phyloP scores from a whole-genome alignment of 495 filamentous ascomycete species.

The Hypoxylon fragiforme region DNA sequence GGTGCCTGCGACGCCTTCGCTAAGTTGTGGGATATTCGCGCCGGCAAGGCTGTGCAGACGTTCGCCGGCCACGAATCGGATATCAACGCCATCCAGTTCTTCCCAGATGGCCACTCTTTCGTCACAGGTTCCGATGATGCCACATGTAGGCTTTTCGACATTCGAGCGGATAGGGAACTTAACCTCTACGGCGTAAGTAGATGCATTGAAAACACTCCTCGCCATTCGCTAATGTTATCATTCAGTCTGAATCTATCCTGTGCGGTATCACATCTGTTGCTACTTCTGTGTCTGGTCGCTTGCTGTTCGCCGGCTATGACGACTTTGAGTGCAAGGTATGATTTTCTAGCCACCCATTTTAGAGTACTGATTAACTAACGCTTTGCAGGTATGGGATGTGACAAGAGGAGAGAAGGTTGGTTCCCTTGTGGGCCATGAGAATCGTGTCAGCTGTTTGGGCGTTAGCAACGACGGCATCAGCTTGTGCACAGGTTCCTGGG shows the following conservation, averaged over 20 bases:
- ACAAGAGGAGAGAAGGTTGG: constrained; percentile 96
- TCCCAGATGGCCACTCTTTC: constrained; percentile 98
- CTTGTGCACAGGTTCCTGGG: constrained; percentile 99
- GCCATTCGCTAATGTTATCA: constrained; percentile 23
- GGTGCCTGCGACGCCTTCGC: constrained; percentile 98
- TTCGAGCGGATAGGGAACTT: constrained; percentile 92
- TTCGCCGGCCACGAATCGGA: constrained; percentile 98
- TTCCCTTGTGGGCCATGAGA: constrained; percentile 94
- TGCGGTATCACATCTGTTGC: constrained; percentile 98
- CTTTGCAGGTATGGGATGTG: constrained; percentile 87
- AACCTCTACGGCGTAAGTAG: constrained; percentile 89
- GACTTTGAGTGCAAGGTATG: constrained; percentile 99
- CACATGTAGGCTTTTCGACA: constrained; percentile 96
- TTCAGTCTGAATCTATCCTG: constrained; percentile 91
- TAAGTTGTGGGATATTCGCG: constrained; percentile 98
- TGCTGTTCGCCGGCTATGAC: constrained; percentile 97
- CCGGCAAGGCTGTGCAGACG: constrained; percentile 97
- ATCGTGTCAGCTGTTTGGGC: constrained; percentile 96
- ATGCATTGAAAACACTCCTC: not conserved
- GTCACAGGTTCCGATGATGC: constrained; percentile 98
- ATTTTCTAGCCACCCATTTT: constrained; percentile 16
- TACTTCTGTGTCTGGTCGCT: constrained; percentile 93
- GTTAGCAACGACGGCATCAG: constrained; percentile 99
- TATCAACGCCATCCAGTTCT: constrained; percentile 99
- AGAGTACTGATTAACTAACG: constrained; percentile 12